Evolutionary conservation across 495 filamentous ascomycete genomes (phyloP), one percentile per base, ranked within the genome.

Genomic region (Aspergillus homomorphus): DNA sequence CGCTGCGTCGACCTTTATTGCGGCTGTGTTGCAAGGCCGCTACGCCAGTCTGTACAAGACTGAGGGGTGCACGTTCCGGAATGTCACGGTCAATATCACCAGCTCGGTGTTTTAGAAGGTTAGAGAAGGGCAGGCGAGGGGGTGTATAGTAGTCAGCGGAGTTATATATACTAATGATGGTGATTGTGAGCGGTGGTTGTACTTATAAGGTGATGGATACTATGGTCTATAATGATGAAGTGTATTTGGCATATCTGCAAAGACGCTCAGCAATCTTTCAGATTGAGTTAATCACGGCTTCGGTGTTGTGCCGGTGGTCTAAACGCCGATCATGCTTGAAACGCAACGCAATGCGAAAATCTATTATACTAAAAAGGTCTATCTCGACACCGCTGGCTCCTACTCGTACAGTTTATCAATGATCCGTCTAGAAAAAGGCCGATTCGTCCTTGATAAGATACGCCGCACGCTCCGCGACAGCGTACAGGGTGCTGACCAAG

Each of bases 381-480:
- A n/a, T n/a, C n/a, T n/a, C n/a, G n/a, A n/a, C n/a, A n/a, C n/a
- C n/a, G n/a, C n/a, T n/a, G n/a, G n/a, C n/a, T n/a, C n/a, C n/a
- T n/a, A n/a, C n/a, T n/a, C n/a, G n/a, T n/a, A n/a, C n/a, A n/a
- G n/a, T n/a, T n/a, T n/a, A n/a, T n/a, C n/a, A n/a, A 44, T 14
- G 18, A 1, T 12, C 44, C 15, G 19, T 19, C 12, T 33, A 33
- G 53, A 26, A 42, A n/a, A 45, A 7, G 4, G 20, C 23, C 45
- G 26, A 33, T 48, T 60, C 57, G 7, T 30, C 66, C 70, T 80
- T 82, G 59, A 84, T 82, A 51, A 84, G 66, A 58, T 76, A 69
- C 4, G 82, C 77, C 1, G 72, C 82, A 54, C 78, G 79, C 70
- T 87, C 84, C 3, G 80, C 80, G 56, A 84, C 73, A 2, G 80